These are phyloP conservation scores for Paramarasmius palmivorus DNA, from an alignment of 1,284 basidiomycete species.

Conservation along the genomic window DNA sequence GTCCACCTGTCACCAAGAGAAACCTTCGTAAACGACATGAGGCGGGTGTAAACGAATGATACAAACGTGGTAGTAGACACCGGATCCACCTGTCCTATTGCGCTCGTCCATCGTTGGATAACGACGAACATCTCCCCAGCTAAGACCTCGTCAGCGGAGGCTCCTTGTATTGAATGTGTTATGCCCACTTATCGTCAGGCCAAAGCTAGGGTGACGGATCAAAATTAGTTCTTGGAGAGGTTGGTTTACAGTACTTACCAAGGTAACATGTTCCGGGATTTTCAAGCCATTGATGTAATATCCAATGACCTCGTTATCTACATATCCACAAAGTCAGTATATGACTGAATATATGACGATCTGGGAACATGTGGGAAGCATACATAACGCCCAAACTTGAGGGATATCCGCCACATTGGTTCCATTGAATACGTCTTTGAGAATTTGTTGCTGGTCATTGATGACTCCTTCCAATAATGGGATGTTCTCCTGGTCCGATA, in stretches of 20 bases:
- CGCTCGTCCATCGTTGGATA: constrained; percentile 52
- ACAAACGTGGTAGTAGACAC: constrained; percentile 68
- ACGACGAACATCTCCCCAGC: constrained; percentile 63
- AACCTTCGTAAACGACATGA: neutral
- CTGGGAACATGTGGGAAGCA: constrained; percentile 20
- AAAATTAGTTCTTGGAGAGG: neutral
- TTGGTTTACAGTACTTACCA: constrained; percentile 30
- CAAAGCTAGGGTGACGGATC: constrained; percentile 27
- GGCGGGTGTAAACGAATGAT: neutral
- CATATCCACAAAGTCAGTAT: neutral
- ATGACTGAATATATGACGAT: neutral
- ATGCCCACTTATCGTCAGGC: constrained; percentile 59
- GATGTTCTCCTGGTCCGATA: constrained; percentile 51
- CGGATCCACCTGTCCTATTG: constrained; percentile 62
- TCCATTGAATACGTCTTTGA: constrained; percentile 54
- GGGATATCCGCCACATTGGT: constrained; percentile 53
- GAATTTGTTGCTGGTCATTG: constrained; percentile 60
- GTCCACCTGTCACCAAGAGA: constrained; percentile 39
- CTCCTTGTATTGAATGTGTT: neutral
- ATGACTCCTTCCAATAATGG: constrained; percentile 56
- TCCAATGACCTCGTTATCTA: constrained; percentile 66
- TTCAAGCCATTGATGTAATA: constrained; percentile 65
- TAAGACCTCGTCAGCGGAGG: constrained; percentile 19
- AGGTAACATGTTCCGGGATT: constrained; percentile 54
- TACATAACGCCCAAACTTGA: constrained; percentile 67